Base-by-base conservation (phyloP, 768 basidiomycete genomes). In the Leccinum subgranulosum region DNA sequence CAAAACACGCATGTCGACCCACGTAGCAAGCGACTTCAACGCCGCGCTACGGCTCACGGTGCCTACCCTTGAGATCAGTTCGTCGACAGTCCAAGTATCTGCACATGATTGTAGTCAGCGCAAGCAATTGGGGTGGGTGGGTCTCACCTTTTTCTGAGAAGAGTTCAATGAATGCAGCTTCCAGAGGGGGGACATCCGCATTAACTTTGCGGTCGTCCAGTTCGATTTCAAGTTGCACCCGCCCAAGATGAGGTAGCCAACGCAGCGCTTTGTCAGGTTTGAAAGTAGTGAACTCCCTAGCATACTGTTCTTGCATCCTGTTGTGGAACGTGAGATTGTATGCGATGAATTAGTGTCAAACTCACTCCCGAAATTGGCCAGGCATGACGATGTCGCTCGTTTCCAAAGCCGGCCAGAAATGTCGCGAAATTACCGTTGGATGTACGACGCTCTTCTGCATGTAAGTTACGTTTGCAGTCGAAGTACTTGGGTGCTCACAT, bases 341-440 rank as follows among this genome's bases (percentile, higher is more conserved):
- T 36, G 43, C 7, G 29, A 12, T 46, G 4, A 19, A 6, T 28
- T 23, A 5, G 27, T 10, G 23, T 28, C 2, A 17, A 27, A 74
- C 87, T 48, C 66, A 96, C 95, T 73, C 73, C 63, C 84, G 82
- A 67, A 97, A 86, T 69, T 93, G 92, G 3, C 92, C 91, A 0
- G 95, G 92, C 81, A 98, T 88, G 45, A 78, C 70, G 57, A 97
- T 79, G 15, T 81, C 81, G 55, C 84, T 84, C 2, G 87, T 75
- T 64, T 91, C 88, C 25, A 97, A 77, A 1, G 86, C 75, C 0
- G 97, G 97, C 97, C 97, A 99, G 74, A 98, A 99, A 64, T 96
- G 87, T 12, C 86, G 83, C 11, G 97, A 98, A 39, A 98, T 89
- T 64, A 99, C 87, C 1, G 88, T 90, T 1, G 95, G 92, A 65